Percentiles rank a stretch among this genome's conserved stretches.
Conservation (phyloP, 306 rosid genomes). For the Citrullus amarus region DNA sequence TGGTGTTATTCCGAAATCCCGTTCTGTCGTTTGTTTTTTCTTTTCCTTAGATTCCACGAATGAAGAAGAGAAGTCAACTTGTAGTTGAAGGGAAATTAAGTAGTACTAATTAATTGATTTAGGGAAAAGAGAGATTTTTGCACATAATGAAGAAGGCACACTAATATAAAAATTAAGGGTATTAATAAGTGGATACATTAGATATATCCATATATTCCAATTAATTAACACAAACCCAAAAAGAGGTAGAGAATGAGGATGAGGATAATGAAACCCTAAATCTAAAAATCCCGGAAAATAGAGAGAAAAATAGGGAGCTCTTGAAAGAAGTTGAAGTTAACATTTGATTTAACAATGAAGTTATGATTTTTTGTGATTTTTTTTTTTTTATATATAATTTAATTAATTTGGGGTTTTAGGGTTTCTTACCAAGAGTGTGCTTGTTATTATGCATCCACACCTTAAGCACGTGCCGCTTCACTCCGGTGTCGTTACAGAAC, state of each 20-base stretch:
- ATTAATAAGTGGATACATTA: neutral
- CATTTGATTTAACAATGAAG: neutral
- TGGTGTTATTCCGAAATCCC: slow-evolving; percentile 4
- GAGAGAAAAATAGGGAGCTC: neutral
- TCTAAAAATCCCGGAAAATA: slow-evolving; percentile 14
- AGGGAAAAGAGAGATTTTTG: too few relatives aligned
- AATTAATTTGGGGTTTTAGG: slow-evolving; percentile 19
- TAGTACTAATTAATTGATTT: too few relatives aligned
- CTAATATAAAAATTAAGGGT: neutral
- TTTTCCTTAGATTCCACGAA: neutral
- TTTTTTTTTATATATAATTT: neutral
- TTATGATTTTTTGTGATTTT: neutral
- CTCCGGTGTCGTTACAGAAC: slow-evolving; percentile 73
- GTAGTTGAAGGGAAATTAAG: neutral
- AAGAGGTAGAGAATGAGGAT: neutral
- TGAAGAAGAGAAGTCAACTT: neutral
- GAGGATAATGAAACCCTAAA: neutral
- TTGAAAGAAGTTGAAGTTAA: neutral
- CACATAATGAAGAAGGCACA: neutral
- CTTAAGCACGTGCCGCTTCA: slow-evolving; percentile 85
- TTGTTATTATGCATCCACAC: slow-evolving; percentile 99
- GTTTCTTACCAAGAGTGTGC: slow-evolving; percentile 97
- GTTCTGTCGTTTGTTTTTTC: neutral
- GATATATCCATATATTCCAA: slow-evolving; percentile 4
- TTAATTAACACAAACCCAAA: neutral